These are phyloP conservation scores for Aureobasidium sp. DNA, from an alignment of 2,329 filamentous ascomycete species.

Conservation along the genomic window DNA sequence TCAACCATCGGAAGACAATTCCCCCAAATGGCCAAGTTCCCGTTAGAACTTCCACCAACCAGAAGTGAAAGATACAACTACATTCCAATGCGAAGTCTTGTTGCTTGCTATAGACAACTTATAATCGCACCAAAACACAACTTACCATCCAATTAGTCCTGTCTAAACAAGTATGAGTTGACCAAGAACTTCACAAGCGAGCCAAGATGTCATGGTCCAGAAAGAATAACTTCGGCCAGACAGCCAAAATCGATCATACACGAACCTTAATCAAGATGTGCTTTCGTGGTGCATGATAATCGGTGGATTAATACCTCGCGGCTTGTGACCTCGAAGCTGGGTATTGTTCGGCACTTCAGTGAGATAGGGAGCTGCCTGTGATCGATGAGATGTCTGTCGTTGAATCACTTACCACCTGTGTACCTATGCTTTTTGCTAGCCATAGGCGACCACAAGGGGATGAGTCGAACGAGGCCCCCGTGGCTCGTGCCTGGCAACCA, in stretches of 20 bases:
- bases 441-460: not conserved
- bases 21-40: not conserved
- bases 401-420: not conserved
- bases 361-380: not conserved
- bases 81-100: not conserved
- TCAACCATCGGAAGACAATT: not conserved
- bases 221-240: not conserved
- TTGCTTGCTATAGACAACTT: not conserved
- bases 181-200: not conserved
- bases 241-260: not conserved
- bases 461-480: no score
- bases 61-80: not conserved
- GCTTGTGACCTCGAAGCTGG: not conserved
- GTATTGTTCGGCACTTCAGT: not conserved
- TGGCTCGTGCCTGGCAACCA: not conserved
- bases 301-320: not conserved
- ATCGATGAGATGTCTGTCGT: not conserved
- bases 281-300: not conserved
- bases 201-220: not conserved
- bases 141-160: not conserved
- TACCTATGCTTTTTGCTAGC: not conserved
- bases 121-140: not conserved
- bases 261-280: not conserved
- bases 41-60: slow-evolving; percentile 7
- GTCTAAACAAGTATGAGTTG: not conserved